Evolutionary conservation across 805 yeast species (phyloP).

Genomic region (Lipomyces lipofer): DNA sequence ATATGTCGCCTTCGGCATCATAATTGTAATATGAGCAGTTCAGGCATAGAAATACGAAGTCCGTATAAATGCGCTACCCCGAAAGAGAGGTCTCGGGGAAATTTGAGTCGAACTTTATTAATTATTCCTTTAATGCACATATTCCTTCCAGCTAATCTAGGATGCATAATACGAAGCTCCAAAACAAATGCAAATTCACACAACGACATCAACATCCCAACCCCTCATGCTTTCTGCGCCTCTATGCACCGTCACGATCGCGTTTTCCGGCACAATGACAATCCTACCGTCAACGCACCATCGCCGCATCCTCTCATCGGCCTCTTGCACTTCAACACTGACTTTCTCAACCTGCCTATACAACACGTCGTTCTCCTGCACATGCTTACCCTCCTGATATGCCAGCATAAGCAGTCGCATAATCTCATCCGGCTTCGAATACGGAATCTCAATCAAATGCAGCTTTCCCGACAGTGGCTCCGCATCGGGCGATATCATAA

Average conservation of each 20-base stretch:
- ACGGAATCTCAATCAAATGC: slow-evolving; percentile 51
- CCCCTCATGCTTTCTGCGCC: slow-evolving; percentile 26
- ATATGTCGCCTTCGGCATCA: too few species aligned
- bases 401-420: slow-evolving; percentile 59
- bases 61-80: too few species aligned
- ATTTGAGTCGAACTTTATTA: too few species aligned
- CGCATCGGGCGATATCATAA: slow-evolving; percentile 63
- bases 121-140: too few species aligned
- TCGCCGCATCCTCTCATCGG: slow-evolving; percentile 45
- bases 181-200: too few species aligned
- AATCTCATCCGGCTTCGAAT: slow-evolving; percentile 42
- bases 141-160: too few species aligned
- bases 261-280: slow-evolving; percentile 35
- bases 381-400: slow-evolving; percentile 58
- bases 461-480: slow-evolving; percentile 46
- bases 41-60: too few species aligned
- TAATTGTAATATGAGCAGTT: too few species aligned
- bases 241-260: slow-evolving; percentile 25
- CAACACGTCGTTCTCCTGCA: slow-evolving; percentile 49
- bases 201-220: slow-evolving; percentile 32
- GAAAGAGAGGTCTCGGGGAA: too few species aligned
- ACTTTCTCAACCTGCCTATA: slow-evolving; percentile 44
- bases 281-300: slow-evolving; percentile 72
- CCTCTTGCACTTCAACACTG: slow-evolving; percentile 37
- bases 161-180: too few species aligned